Evolutionary conservation across 1,139 yeast genomes (phyloP).

Genomic region (Suhomyces terraborum): DNA sequence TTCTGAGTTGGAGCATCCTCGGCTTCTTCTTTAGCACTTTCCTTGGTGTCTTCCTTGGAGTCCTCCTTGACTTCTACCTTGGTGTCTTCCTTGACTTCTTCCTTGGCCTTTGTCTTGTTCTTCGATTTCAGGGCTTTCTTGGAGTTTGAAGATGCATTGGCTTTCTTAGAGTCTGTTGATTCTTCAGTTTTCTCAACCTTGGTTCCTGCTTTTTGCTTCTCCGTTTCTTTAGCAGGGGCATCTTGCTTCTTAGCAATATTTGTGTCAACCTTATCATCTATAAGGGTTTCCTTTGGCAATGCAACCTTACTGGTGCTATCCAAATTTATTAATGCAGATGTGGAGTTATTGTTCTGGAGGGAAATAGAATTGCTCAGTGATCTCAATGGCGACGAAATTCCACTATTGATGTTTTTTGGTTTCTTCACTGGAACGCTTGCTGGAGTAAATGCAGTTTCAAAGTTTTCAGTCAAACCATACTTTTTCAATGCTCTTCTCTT

Average conservation of each 20-base stretch:
- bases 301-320: conserved; percentile 35
- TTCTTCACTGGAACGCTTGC: conserved; percentile 26
- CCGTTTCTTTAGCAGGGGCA: background rate
- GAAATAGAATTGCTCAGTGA: conserved; percentile 16
- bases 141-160: background rate
- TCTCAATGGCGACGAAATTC: conserved; percentile 18
- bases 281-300: conserved; percentile 48
- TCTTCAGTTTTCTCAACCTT: background rate
- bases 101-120: conserved; percentile 15
- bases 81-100: conserved; percentile 4
- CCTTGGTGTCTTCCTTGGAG: conserved; percentile 3
- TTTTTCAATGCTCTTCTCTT: conserved; percentile 51
- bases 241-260: background rate
- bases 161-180: background rate
- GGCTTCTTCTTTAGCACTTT: conserved; percentile 9
- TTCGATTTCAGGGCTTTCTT: conserved; percentile 1
- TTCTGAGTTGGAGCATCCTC: no score
- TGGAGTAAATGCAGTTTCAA: conserved; percentile 45
- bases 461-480: conserved; percentile 42
- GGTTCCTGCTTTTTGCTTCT: background rate
- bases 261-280: conserved; percentile 27
- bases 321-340: conserved; percentile 33
- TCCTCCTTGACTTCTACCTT: conserved; percentile 13
- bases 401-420: conserved; percentile 14
- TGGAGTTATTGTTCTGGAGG: conserved; percentile 13